Percentiles rank a stretch among this genome's conserved stretches.
Evolutionary conservation across 2,329 filamentous ascomycete genomes (phyloP).

Genomic region (Penicillium oxalicum): DNA sequence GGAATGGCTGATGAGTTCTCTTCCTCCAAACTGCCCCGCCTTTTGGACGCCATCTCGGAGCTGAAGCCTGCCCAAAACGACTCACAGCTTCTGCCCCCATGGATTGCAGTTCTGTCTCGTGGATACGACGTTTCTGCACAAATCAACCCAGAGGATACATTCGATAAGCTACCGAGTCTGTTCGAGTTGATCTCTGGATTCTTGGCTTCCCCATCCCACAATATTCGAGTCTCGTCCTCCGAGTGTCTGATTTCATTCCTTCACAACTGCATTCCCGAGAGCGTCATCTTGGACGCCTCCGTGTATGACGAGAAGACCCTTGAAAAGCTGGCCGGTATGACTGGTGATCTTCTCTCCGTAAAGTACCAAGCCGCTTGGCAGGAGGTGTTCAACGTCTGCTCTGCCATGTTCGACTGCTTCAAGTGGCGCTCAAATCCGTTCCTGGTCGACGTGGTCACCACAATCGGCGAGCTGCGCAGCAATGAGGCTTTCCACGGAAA

Average conservation of each 20-base stretch:
- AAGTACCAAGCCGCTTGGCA: slow-evolving; percentile 93
- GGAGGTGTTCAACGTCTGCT: slow-evolving; percentile 85
- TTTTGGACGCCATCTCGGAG: slow-evolving; percentile 88
- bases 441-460: slow-evolving; percentile 67
- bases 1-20: slow-evolving; percentile 83
- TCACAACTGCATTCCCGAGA: slow-evolving; percentile 78
- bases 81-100: slow-evolving; percentile 87
- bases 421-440: slow-evolving; percentile 80
- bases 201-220: slow-evolving; percentile 79
- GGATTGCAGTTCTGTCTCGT: slow-evolving; percentile 91
- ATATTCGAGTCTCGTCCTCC: slow-evolving; percentile 88
- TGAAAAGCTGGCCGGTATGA: slow-evolving; percentile 67
- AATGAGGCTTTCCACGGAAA: slow-evolving; percentile 88
- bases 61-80: slow-evolving; percentile 88
- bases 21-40: slow-evolving; percentile 78
- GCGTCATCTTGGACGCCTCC: slow-evolving; percentile 79
- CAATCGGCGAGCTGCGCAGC: slow-evolving; percentile 77
- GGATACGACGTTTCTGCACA: slow-evolving; percentile 92
- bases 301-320: slow-evolving; percentile 87
- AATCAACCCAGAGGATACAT: slow-evolving; percentile 82
- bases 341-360: slow-evolving; percentile 71
- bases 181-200: slow-evolving; percentile 77
- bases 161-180: slow-evolving; percentile 78
- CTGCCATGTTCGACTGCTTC: slow-evolving; percentile 78
- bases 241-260: slow-evolving; percentile 93